phyloP scores from a whole-genome alignment of 2,329 filamentous ascomycete species.

The Onygenales sp. region DNA sequence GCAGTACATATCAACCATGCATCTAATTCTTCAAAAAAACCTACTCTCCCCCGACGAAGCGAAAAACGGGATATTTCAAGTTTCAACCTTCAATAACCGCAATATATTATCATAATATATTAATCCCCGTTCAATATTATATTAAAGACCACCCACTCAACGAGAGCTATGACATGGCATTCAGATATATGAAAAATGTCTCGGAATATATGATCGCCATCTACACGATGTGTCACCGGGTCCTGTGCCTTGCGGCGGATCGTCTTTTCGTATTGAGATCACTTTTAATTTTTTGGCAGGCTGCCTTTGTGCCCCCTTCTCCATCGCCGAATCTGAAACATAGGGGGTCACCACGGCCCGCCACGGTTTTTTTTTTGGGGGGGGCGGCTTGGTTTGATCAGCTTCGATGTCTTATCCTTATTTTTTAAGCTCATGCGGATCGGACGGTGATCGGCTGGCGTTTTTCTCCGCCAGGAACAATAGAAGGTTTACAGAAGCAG shows the following conservation, averaged over 20 bases:
- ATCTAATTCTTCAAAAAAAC: no score
- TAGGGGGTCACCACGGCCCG: background rate
- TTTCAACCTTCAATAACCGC: no score
- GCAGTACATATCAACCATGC: no score
- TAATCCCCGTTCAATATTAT: no score
- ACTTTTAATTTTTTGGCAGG: background rate
- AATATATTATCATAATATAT: no score
- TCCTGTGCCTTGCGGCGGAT: background rate
- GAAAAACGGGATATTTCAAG: no score
- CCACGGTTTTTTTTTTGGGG: background rate
- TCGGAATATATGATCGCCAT: no score
- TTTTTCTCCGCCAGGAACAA: background rate
- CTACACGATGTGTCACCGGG: no score
- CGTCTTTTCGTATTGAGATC: background rate
- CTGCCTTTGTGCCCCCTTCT: background rate
- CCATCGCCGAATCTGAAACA: background rate
- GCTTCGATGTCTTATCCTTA: background rate
- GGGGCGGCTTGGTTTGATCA: background rate
- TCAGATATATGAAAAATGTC: no score
- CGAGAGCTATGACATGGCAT: no score
- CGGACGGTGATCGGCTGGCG: background rate
- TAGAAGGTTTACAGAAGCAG: background rate
- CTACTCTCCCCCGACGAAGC: no score
- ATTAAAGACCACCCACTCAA: no score
- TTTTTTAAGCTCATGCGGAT: background rate